Base-by-base conservation (phyloP, 2,329 filamentous ascomycete genomes). In the Pseudogymnoascus sp. region DNA sequence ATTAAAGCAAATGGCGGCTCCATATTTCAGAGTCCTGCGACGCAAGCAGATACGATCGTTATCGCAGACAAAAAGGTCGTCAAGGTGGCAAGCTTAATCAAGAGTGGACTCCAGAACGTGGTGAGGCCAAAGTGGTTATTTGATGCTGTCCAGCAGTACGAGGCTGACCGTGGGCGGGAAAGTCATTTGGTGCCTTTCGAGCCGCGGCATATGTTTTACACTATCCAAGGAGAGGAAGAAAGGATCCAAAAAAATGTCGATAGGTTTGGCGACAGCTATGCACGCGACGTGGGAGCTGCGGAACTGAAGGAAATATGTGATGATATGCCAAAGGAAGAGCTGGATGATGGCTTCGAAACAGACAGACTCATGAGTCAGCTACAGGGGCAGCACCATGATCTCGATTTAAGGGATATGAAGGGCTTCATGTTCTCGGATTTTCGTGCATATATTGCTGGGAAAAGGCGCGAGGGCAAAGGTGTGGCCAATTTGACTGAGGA, bases 1-100 rank as follows among this genome's bases (percentile, higher is more conserved):
- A 82, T 97, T 68, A 96, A 94, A 73, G 82, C 86, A 4, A 85
- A 97, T 64, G 93, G 93, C 3, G 94, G 92, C 5, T 83, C 76
- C 8, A 80, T 97, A 33, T 88, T 87, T 6, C 92, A 97, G 71
- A 86, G 86, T 9, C 83, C 90, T 5, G 82, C 78, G 4, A 81
- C 84, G 1, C 80, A 78, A 2, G 76, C 82, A 0, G 75, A 79
- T 47, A 91, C 88, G 65, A 78, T 94, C 36, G 79, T 92, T 59
- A 77, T 97, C 9, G 90, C 89, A 0, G 92, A 97, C 66, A 89
- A 91, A 72, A 88, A 80, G 44, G 81, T 84, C 0, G 86, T 97
- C 66, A 92, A 92, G 69, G 92, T 92, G 1, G 89, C 90, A 1
- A 92, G 90, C 8, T 74, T 97, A 7, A 85, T 91, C 64, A 96